Base-by-base conservation (phyloP, 768 basidiomycete genomes). In the Leccinum variicolor region DNA sequence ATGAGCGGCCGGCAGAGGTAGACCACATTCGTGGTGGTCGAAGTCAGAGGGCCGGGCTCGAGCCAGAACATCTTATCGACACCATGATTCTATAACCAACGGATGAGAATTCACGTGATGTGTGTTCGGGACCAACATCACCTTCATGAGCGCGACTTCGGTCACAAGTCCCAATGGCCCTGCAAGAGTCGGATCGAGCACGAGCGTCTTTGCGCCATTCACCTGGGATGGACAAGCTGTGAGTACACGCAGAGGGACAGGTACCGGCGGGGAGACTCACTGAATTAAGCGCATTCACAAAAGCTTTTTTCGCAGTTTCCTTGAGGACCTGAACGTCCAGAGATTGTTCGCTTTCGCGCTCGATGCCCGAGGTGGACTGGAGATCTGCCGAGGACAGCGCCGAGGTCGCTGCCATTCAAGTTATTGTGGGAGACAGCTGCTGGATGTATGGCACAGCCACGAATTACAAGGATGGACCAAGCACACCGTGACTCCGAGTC, bases 21-120 rank as follows among this genome's bases (percentile, higher is more conserved):
- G 19, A 99, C 84, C 57, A 98, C 85, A 64, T 95, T 95, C 33
- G 89, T 82, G 6, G 95, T 94, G 3, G 85, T 81, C 3, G 92
- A 89, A 13, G 85, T 80, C 48, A 98, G 75, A 9, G 92, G 87
- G 17, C 95, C 95, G 11, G 88, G 73, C 74, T 98, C 97, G 21
- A 99, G 84, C 96, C 96, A 99, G 76, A 95, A 97, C 92, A 99
- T 96, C 79, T 97, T 97, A 77, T 98, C 95, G 3, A 99, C 93
- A 6, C 94, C 95, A 85, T 98, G 95, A 69, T 98, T 91, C 96
- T 98, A 64, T 55, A 23, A 17, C 36, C 25, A 13, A 28, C 19
- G 17, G 26, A 55, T 67, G 26, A 63, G 33, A 36, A 57, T 55
- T 31, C 48, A n/a, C 53, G 54, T 11, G 52, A 43, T 2, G 41